A percentile compares a stretch with the other conserved stretches of the same genome.
Conservation (phyloP, 2,329 filamentous ascomycete species). For the Ceratocystis destructans region DNA sequence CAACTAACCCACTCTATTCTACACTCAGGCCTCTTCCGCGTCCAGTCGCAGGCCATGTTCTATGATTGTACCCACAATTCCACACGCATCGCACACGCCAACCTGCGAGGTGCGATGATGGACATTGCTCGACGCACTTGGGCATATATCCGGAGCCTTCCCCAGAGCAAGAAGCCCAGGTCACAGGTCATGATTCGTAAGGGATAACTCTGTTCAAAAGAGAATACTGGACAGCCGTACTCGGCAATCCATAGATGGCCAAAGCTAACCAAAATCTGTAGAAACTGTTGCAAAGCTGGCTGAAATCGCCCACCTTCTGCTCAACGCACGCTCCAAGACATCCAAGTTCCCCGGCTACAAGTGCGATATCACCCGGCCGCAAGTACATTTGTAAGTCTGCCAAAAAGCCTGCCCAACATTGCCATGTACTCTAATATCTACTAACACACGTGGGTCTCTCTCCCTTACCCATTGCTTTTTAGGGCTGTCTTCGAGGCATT, state of each 20-base stretch:
- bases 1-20: neutral
- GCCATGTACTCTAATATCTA: too few species aligned
- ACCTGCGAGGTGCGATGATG: constrained; percentile 58
- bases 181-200: constrained; percentile 49
- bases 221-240: neutral
- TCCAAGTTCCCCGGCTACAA: constrained; percentile 37
- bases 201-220: constrained; percentile 23
- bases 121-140: constrained; percentile 68
- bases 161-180: constrained; percentile 40
- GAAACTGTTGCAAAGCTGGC: constrained; percentile 53
- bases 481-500: constrained; percentile 63
- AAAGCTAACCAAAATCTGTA: constrained; percentile 32
- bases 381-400: constrained; percentile 18
- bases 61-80: constrained; percentile 71
- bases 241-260: neutral
- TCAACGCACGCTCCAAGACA: constrained; percentile 41
- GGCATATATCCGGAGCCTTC: constrained; percentile 48
- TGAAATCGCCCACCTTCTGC: constrained; percentile 47
- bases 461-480: neutral
- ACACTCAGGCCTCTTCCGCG: constrained; percentile 53
- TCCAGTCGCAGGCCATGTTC: constrained; percentile 74
- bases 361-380: constrained; percentile 30
- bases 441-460: neutral
- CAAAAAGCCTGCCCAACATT: too few species aligned
- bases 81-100: constrained; percentile 51